A percentile compares a stretch with the other conserved stretches of the same genome.
Conservation (phyloP, 495 filamentous ascomycete genomes). For the Cercophora samala region DNA sequence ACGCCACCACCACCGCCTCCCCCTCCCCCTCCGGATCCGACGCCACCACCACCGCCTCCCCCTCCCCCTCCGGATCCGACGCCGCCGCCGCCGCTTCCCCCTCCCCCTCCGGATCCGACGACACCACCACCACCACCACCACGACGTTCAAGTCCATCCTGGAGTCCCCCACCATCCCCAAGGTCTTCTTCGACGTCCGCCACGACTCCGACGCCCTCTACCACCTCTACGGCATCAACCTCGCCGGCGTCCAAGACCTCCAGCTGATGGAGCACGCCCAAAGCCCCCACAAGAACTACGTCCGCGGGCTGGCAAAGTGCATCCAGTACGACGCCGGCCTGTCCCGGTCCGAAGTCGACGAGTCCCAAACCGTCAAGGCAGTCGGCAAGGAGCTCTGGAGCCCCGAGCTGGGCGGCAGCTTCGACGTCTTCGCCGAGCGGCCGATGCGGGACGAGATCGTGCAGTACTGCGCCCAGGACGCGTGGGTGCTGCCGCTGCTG, state of each 20-base stretch:
- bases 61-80: too few relatives aligned
- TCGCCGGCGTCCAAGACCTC: constrained; percentile 48
- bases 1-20: too few relatives aligned
- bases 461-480: too few relatives aligned
- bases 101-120: too few relatives aligned
- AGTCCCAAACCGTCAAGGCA: too few relatives aligned
- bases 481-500: too few relatives aligned
- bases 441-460: background rate
- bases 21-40: too few relatives aligned
- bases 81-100: too few relatives aligned
- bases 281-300: constrained; percentile 29
- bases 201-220: constrained; percentile 57
- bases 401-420: constrained; percentile 11
- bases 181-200: constrained; percentile 57
- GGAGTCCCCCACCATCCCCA: constrained; percentile 42
- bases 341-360: too few relatives aligned
- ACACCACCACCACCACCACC: constrained; percentile 30
- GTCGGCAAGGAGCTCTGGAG: background rate
- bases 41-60: too few relatives aligned
- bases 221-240: constrained; percentile 38
- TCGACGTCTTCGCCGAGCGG: constrained; percentile 9
- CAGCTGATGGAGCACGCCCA: constrained; percentile 58
- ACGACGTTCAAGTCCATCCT: constrained; percentile 51
- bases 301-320: too few relatives aligned
- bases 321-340: too few relatives aligned